Base-by-base conservation (phyloP, 768 basidiomycete genomes). In the Gloeophyllum trabeum region DNA sequence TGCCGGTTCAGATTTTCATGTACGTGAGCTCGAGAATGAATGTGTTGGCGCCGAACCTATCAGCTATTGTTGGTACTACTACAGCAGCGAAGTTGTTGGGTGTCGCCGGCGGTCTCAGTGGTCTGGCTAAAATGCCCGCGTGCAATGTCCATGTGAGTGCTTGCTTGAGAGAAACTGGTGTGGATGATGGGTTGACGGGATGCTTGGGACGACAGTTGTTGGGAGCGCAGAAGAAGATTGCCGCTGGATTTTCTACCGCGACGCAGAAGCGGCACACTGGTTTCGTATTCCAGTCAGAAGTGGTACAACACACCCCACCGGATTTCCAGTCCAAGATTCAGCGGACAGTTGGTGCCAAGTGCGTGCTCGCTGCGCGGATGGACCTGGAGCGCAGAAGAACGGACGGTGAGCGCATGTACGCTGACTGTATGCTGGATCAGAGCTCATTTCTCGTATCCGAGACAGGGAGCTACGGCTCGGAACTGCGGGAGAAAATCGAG, bases 21-120 rank as follows among this genome's bases (percentile, higher is more conserved):
- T 99, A 98, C 75, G 96, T 99, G 61, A 94, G 93, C 71, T 94
- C 90, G 54, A 78, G 96, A 67, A 98, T 99, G 90, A 89, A 90
- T 66, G 77, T 91, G 44, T 83, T 99, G 56, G 94, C 96, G 52
- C 96, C 96, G 55, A 99, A 99, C 63, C 78, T 99, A 58, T 94
- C 92, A 55, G 84, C 88, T 62, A 96, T 99, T 64, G 89, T 98
- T 66, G 94, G 96, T 62, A 96, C 96, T 45, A 91, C 87, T 53
- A 94, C 92, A 71, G 96, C 96, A 42, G 96, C 96, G 37, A 99
- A 99, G 70, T 66, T 99, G 41, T 79, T 99, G 30, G 96, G 96
- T 58, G 89, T 98, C 41, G 92, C 96, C 30, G 96, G 96, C 43
- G 96, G 96, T 44, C 72, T 99, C 20, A 74, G 71, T 34, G 89